Evolutionary conservation across 2,329 filamentous ascomycete species (phyloP).

Genomic region (Xylariales sp.): DNA sequence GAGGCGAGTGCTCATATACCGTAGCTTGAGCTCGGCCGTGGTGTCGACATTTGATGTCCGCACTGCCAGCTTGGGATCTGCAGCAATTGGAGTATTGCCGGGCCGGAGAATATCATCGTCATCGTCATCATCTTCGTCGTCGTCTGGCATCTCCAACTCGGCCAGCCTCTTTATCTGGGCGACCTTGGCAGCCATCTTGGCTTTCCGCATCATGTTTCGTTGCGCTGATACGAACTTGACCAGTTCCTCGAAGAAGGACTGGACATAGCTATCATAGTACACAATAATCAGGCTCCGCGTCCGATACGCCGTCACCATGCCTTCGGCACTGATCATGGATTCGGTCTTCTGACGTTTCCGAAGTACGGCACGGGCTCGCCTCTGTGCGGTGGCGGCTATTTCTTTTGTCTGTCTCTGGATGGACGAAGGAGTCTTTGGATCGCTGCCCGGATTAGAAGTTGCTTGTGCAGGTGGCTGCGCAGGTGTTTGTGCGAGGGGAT

Average conservation of each 20-base stretch:
- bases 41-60: constrained; percentile 9
- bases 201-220: constrained; percentile 80
- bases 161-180: constrained; percentile 59
- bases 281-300: constrained; percentile 76
- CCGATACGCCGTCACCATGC: constrained; percentile 53
- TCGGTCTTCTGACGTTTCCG: constrained; percentile 47
- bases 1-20: constrained; percentile 32
- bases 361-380: constrained; percentile 40
- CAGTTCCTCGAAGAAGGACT: constrained; percentile 75
- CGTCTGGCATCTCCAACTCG: constrained; percentile 52
- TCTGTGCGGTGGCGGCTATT: constrained; percentile 39
- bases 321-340: constrained; percentile 47
- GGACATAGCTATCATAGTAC: constrained; percentile 88
- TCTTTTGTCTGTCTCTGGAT: constrained; percentile 37
- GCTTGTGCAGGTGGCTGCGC: constrained; percentile 14
- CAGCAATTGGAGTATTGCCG: constrained; percentile 17
- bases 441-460: constrained; percentile 27
- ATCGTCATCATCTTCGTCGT: constrained; percentile 37
- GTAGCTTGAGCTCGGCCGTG: constrained; percentile 24
- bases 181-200: constrained; percentile 76
- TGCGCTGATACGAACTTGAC: constrained; percentile 78
- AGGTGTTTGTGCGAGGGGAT: constrained; percentile 6
- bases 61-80: constrained; percentile 11
- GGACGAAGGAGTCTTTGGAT: constrained; percentile 29
- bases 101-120: constrained; percentile 22